Percentiles rank a stretch among this genome's conserved stretches.
Conservation (phyloP, 2,329 filamentous ascomycete genomes). For the Fusarium sp. region DNA sequence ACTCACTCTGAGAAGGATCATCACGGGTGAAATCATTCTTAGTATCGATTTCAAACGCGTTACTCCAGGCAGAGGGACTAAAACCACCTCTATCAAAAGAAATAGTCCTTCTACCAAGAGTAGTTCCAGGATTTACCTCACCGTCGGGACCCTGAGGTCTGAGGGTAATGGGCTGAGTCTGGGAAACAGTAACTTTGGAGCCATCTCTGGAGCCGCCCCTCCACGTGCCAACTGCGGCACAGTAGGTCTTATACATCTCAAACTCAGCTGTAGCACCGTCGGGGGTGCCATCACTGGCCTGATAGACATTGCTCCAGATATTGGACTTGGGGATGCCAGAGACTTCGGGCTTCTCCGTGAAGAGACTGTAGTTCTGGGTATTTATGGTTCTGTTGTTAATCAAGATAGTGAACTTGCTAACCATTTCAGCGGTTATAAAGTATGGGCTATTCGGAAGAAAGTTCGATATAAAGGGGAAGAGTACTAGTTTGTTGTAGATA, state of each 20-base stretch:
- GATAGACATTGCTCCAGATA: background rate
- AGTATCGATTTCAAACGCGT: background rate
- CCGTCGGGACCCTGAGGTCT: background rate
- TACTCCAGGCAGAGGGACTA: rapidly evolving
- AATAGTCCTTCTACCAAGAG: background rate
- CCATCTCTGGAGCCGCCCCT: background rate
- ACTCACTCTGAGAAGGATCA: background rate
- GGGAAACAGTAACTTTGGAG: rapidly evolving
- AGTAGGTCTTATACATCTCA: background rate
- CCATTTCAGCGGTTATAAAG: background rate
- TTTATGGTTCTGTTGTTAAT: background rate
- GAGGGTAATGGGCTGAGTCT: rapidly evolving
- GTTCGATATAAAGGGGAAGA: too few relatives aligned
- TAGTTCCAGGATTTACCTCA: background rate
- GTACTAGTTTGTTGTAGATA: too few relatives aligned
- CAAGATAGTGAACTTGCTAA: background rate
- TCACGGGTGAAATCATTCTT: background rate
- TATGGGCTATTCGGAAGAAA: too few relatives aligned
- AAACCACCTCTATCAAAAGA: background rate
- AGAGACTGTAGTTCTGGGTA: background rate
- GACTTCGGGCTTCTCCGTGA: background rate
- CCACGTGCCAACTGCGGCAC: background rate
- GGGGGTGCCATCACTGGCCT: background rate
- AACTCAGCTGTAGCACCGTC: background rate
- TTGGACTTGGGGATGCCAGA: rapidly evolving